Evolutionary conservation across 441 rosid species (phyloP), one percentile per base, ranked within the genome.

Genomic region (Raphanus hybrid): DNA sequence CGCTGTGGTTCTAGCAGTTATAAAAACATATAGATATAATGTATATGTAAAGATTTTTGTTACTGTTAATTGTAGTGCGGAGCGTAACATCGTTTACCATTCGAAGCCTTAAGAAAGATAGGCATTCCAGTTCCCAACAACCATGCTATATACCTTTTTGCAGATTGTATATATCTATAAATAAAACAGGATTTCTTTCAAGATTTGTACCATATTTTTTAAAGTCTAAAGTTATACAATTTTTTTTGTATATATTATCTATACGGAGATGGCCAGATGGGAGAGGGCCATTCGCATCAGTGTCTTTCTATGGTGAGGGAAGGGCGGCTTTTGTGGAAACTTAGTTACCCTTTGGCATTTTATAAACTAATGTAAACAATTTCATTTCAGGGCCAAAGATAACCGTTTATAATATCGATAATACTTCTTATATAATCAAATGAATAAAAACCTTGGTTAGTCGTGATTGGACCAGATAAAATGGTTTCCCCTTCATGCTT

Each of bases 251-350:
- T 66, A 77, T 71, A 68, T 73, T 78, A 78, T 68, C 54, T 52
- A 27, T 6, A 12, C 10, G 78, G 68, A 62, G 60, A 61, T 72
- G 16, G 81, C 41, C 76, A 71, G 73, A 67, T 23, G 73, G 77
- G 70, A 67, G 67, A 62, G 54, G 59, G 61, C 55, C 70, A 66
- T 78, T 68, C 57, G 68, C 69, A 73, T 62, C 27, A 78, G 67
- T 78, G 82, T 15, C 71, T 78, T 73, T 78, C 54, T 73, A 77
- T 78, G 67, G 78, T 73, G 32, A 73, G 82, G 61, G 82, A 78
- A 73, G 71, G 78, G 62, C 75, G 67, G 60, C 71, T 78, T 78
- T 68, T 78, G 60, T 63, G 8, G 66, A 62, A 60, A 50, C 64
- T 67, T 73, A 72, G 43, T 39, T 52, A 73, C 70, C 81, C 77